These are phyloP conservation scores for Rhodotorula toruloides DNA, from an alignment of 768 basidiomycete species.

Conservation along the genomic window DNA sequence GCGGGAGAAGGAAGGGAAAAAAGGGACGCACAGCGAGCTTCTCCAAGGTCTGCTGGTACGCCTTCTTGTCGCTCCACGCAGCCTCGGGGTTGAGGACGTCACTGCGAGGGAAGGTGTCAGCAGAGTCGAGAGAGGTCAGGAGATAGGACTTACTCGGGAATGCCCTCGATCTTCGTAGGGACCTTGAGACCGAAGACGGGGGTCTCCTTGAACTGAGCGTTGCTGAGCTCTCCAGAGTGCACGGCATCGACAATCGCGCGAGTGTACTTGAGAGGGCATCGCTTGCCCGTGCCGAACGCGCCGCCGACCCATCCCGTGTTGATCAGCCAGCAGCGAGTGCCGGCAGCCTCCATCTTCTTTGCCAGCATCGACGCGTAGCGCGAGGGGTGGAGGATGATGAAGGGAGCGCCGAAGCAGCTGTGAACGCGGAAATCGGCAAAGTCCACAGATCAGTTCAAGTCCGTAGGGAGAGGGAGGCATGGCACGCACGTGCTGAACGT, in stretches of 20 bases:
- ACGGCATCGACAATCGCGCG: conserved; percentile 95
- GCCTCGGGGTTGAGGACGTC: conserved; percentile 81
- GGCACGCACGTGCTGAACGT: conserved; percentile 65
- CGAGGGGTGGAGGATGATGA: conserved; percentile 79
- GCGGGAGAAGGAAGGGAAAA: background rate
- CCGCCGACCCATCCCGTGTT: conserved; percentile 96
- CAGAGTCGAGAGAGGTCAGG: background rate
- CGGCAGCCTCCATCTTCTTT: conserved; percentile 79
- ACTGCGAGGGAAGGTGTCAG: conserved; percentile 44
- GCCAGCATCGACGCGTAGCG: conserved; percentile 97
- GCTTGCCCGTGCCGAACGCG: conserved; percentile 84
- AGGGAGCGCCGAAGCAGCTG: conserved; percentile 98
- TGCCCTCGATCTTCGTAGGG: conserved; percentile 74
- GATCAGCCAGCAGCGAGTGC: conserved; percentile 94
- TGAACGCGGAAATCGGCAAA: too few relatives aligned
- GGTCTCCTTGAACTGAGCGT: conserved; percentile 70
- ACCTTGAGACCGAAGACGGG: conserved; percentile 73
- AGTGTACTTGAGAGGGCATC: conserved; percentile 93
- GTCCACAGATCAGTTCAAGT: too few relatives aligned
- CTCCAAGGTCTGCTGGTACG: conserved; percentile 60
- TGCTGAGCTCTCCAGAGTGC: conserved; percentile 83
- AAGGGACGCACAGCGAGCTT: conserved; percentile 62
- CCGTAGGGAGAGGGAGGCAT: background rate
- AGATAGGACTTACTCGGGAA: conserved; percentile 75
- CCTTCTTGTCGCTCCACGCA: conserved; percentile 79